Evolutionary conservation across 768 basidiomycete genomes (phyloP), one percentile per base, ranked within the genome.

Genomic region (Lenzites betulinus): DNA sequence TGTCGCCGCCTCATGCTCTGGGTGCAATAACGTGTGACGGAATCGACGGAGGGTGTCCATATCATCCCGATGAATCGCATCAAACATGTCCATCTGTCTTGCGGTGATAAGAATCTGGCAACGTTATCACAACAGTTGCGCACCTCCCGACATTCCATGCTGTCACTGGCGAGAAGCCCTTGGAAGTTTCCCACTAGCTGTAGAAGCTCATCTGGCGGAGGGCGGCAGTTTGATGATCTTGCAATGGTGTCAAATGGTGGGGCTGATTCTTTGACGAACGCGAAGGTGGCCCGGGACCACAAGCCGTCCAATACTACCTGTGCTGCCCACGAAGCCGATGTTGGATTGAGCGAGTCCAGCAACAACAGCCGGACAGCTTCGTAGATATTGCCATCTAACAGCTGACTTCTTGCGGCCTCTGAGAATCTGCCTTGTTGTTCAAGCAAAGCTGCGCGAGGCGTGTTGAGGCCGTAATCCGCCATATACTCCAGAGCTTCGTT

Each of bases 401-500:
- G 58, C 64, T 83, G 79, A 22, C 85, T 67, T 33, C 81, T 75
- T 1, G 84, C 85, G 0, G 86, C 86, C 36, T 86, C 82, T 2
- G 63, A 54, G 48, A 70, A 75, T 63, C 75, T 73, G 11, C 76
- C 78, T 15, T 78, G 73, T 6, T 71, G 70, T 26, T 76, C 73
- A 13, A 86, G 73, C 6, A 88, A 63, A 0, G 71, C 69, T 0
- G 80, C 79, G 7, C 76, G 81, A 9, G 81, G 79, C 18, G 75
- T 61, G 63, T 83, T 80, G 12, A 89, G 71, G 39, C 79, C 80
- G 46, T 78, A 77, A 3, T 82, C 77, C 51, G 85, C 80, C 15
- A 85, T 74, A 60, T 83, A 89, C 41, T 80, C 78, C 15, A 86
- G 63, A 23, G 77, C 77, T 28, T 86, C 82, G 26, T 88, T 81